Base-by-base conservation (phyloP, 352 stramenopile species). In the Phytophthora pinifolia region DNA sequence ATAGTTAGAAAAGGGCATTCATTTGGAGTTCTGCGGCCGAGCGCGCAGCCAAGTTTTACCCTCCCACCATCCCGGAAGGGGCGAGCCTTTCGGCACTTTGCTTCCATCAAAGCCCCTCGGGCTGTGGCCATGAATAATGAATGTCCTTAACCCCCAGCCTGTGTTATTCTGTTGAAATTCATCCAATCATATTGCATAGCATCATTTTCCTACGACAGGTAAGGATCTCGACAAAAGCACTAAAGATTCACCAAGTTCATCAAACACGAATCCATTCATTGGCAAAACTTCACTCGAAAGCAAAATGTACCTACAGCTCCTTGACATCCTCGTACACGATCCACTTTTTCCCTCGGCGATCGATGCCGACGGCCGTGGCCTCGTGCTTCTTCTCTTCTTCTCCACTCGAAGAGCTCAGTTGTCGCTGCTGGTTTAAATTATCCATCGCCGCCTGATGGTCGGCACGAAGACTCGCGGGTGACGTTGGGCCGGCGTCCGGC, bases 361-460 rank as follows among this genome's bases (percentile, higher is more conserved):
- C 29, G n/a, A 30, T 45, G 15, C 9, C 20, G 15, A 44, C 43
- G 9, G 29, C 15, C 31, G 45, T 22, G 20, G 32, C 25, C 15
- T 41, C 44, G 22, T 25, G 18, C 6, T 35, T 53, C 29, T 38
- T 60, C 52, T 54, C 58, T 35, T 69, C 64, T 59, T 72, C 48
- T 54, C 43, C 59, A 54, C 44, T 68, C 29, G 53, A 68, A 59
- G 54, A 65, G 27, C 44, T 62, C n/a, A 48, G 17, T 12, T 63
- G 50, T 54, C 46, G 39, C 20, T 68, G 52, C 42, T 60, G 59
- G 31, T 55, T 51, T 47, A 65, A 52, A 45, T 52, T 49, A 43
- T 57, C 50, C 30, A 60, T n/a, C 48, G 35, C 14, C 17, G 39
- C 45, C 34, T 48, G 32, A 6, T 63, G 46, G 48, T 38, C 61